Percentiles rank a stretch among this genome's conserved stretches.
Evolutionary conservation across 805 yeast genomes (phyloP).

Genomic region (Ogataea nonfermentans): DNA sequence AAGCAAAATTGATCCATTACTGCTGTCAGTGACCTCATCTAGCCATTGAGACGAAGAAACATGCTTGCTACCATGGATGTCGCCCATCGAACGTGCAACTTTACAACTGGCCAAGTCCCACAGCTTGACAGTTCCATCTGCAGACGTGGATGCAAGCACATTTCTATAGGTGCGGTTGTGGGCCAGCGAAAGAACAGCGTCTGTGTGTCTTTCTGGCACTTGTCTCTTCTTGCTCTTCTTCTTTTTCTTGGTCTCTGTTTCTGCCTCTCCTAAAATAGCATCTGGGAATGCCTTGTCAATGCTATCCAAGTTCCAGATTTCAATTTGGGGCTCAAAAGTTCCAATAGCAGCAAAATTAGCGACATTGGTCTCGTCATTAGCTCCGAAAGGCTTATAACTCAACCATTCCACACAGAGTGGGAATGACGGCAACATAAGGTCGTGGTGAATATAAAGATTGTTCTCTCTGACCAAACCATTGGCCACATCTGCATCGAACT

Average conservation of each 20-base stretch:
- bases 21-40: slow-evolving; percentile 32
- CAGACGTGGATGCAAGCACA: slow-evolving; percentile 90
- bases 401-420: slow-evolving; percentile 97
- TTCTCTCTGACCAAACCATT: slow-evolving; percentile 70
- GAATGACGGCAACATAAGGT: slow-evolving; percentile 93
- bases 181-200: slow-evolving; percentile 85
- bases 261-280: slow-evolving; percentile 80
- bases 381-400: slow-evolving; percentile 61
- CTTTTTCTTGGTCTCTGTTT: slow-evolving; percentile 43
- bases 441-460: slow-evolving; percentile 90
- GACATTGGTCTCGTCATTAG: slow-evolving; percentile 43
- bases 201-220: slow-evolving; percentile 79
- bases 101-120: slow-evolving; percentile 83
- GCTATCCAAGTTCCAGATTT: slow-evolving; percentile 92
- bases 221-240: slow-evolving; percentile 54
- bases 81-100: slow-evolving; percentile 74
- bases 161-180: slow-evolving; percentile 81
- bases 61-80: slow-evolving; percentile 71
- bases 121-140: slow-evolving; percentile 89
- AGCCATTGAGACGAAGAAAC: slow-evolving; percentile 92
- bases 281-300: slow-evolving; percentile 95
- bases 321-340: slow-evolving; percentile 96
- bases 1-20: slow-evolving; percentile 64
- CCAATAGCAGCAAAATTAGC: slow-evolving; percentile 97
- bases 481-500: slow-evolving; percentile 68